These are phyloP conservation scores for Geranomyces variabilis DNA, from an alignment of 192 early-diverging fungal species.

Conservation along the genomic window DNA sequence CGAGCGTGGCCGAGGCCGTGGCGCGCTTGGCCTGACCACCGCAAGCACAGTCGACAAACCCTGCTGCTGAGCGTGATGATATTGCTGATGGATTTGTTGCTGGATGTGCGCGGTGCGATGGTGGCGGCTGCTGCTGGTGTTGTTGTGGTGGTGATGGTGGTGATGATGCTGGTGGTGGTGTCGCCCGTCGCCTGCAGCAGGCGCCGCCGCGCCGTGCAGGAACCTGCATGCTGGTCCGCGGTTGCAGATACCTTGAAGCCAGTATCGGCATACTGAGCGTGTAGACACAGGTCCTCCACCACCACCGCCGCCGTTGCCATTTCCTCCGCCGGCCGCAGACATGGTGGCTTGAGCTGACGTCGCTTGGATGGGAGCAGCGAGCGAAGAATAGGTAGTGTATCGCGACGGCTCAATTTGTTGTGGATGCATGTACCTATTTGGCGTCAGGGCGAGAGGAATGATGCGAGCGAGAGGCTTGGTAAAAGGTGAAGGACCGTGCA, in stretches of 20 bases:
- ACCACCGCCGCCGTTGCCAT: neutral
- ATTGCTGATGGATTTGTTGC: too few relatives aligned
- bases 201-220: slow-evolving; percentile 25
- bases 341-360: neutral
- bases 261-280: slow-evolving; percentile 26
- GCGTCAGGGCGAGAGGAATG: neutral
- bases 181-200: neutral
- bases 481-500: neutral
- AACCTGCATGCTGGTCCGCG: slow-evolving; percentile 32
- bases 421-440: neutral
- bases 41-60: too few relatives aligned
- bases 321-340: neutral
- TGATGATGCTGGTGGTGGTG: too few relatives aligned
- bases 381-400: neutral
- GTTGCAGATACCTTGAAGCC: slow-evolving; percentile 30
- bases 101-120: too few relatives aligned
- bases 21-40: too few relatives aligned
- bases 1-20: too few relatives aligned
- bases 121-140: too few relatives aligned
- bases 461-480: neutral
- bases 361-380: neutral
- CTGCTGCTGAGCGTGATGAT: too few relatives aligned
- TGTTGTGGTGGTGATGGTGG: too few relatives aligned
- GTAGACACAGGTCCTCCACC: neutral
- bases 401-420: neutral